Conservation (phyloP, 177 flowering plant genomes). For the Vitis hybrid region DNA sequence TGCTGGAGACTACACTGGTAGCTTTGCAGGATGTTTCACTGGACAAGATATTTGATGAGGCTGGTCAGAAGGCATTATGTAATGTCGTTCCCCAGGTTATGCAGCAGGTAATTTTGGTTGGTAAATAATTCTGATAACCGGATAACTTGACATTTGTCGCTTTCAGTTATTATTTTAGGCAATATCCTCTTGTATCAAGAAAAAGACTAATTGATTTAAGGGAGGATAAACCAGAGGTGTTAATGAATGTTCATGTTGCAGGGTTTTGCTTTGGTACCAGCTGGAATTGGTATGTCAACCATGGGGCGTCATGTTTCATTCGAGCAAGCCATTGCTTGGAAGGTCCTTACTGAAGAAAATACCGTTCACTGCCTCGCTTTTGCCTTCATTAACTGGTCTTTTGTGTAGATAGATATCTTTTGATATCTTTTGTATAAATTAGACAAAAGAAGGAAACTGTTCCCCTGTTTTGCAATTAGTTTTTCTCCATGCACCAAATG, state of each 20-base stretch:
- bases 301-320: slow-evolving; percentile 89
- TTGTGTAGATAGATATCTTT: slow-evolving; percentile 35
- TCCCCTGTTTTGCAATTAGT: no score
- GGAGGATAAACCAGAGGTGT: no score
- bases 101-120: slow-evolving; percentile 66
- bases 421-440: no score
- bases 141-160: no score
- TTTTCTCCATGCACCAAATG: no score
- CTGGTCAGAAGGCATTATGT: slow-evolving; percentile 72
- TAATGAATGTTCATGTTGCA: slow-evolving; percentile 18
- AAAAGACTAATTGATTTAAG: no score
- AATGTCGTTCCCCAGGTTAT: slow-evolving; percentile 81
- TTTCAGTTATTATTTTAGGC: no score
- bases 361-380: slow-evolving; percentile 85
- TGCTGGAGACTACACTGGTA: slow-evolving; percentile 92
- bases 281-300: slow-evolving; percentile 80
- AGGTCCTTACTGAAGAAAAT: slow-evolving; percentile 73
- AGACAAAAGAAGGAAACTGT: no score
- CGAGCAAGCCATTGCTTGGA: slow-evolving; percentile 95
- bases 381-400: slow-evolving; percentile 89
- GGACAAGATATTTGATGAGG: slow-evolving; percentile 88
- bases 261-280: slow-evolving; percentile 80
- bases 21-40: slow-evolving; percentile 85
- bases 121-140: background rate
- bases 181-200: background rate